Evolutionary conservation across 345 rosid genomes (phyloP).

Genomic region (Brassica cretica): DNA sequence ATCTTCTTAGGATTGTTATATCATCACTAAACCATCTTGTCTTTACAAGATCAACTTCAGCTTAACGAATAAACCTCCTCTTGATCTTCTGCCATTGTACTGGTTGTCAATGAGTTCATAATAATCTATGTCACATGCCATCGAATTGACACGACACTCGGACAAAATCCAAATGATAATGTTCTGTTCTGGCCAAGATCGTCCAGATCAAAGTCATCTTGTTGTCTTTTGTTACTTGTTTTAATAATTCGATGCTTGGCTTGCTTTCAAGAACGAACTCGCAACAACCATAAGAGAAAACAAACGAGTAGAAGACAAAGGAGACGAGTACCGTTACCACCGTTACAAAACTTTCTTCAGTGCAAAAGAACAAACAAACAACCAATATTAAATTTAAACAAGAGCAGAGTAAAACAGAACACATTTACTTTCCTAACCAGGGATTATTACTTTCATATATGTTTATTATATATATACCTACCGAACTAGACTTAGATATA

Average conservation of each 20-base stretch:
- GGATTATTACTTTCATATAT: background rate
- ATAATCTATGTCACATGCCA: no score
- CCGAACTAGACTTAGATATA: background rate
- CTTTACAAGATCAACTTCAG: background rate
- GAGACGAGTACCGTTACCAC: background rate
- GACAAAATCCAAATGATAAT: no score
- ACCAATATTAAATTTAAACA: background rate
- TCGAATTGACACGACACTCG: no score
- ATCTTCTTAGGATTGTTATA: background rate
- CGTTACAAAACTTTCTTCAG: conserved; percentile 9
- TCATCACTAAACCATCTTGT: background rate
- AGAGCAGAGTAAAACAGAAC: background rate
- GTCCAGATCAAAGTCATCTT: background rate
- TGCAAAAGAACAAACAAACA: background rate
- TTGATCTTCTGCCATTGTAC: no score
- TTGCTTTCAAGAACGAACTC: background rate
- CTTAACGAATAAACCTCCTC: background rate
- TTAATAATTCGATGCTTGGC: background rate
- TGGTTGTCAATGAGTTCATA: no score
- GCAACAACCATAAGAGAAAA: background rate
- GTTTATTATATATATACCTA: background rate
- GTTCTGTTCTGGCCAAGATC: background rate
- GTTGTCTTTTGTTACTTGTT: background rate
- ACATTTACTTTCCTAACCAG: background rate
- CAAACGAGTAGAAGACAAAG: background rate